Percentiles rank a stretch among this genome's conserved stretches.
phyloP scores from a whole-genome alignment of 306 rosid species.

The Ochetophila trinervis region DNA sequence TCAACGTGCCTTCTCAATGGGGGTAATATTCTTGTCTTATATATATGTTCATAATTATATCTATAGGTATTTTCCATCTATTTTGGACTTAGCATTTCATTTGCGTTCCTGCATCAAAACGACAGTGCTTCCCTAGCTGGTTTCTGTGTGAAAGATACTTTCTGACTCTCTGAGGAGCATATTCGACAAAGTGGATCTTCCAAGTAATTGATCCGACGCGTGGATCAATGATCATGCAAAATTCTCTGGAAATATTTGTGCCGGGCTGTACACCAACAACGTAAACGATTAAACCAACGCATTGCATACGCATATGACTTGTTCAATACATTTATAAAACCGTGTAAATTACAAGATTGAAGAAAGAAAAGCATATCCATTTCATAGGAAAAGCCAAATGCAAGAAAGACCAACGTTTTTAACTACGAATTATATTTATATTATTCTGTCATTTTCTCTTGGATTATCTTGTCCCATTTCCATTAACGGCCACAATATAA shows the following conservation, averaged over 20 bases:
- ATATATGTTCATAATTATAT: neutral
- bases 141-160: neutral
- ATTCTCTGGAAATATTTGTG: too few species aligned
- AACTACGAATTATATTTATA: neutral
- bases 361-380: conserved; percentile 9
- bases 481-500: too few species aligned
- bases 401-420: conserved; percentile 6
- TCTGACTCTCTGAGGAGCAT: conserved; percentile 2
- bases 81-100: neutral
- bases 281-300: neutral
- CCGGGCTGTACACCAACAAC: too few species aligned
- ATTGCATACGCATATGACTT: neutral
- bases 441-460: neutral
- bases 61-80: neutral
- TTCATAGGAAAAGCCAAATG: conserved; percentile 13
- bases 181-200: neutral
- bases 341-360: neutral
- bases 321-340: neutral
- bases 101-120: neutral
- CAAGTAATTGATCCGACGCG: neutral
- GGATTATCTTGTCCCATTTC: neutral
- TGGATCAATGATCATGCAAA: too few species aligned
- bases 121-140: neutral
- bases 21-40: neutral
- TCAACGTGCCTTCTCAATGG: conserved; percentile 13